Evolutionary conservation across 1,139 yeast genomes (phyloP), one percentile per base, ranked within the genome.

Genomic region (Candida sojae): DNA sequence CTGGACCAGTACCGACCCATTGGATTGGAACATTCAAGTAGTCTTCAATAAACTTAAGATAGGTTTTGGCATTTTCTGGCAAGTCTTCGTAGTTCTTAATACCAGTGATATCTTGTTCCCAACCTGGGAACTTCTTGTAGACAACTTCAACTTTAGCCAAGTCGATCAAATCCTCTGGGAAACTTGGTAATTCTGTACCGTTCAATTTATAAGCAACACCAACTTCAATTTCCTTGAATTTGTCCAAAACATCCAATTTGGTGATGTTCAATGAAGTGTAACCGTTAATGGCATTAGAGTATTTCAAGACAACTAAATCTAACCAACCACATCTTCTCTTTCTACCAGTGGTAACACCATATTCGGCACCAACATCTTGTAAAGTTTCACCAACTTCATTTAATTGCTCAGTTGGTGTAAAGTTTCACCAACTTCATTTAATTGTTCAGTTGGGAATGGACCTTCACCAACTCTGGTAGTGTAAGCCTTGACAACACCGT

Each of bases 311-410:
- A 32, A 93, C 99, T 61, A 95, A 79, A 71, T 93, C 99, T 63
- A 93, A 83, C 99, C 99, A 93, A 48, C 99, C 99, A 70, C 99
- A 95, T 75, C 99, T 86, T 78, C 99, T 88, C 82, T 92, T 92
- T 77, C 99, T 88, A 57, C 99, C 99, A 39, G 99, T 93, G 58
- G 99, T 93, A 57, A 93, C 99, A 70, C 99, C 99, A 64, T 68
- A 90, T 72, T 93, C 97, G 50, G 93, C 96, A 61, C 99, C 99
- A 55, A 92, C 88, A 45, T 77, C 73, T 71, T 95, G 99, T 63
- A 93, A 79, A 56, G 84, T 82, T 63, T 88, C 96, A 62, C 99
- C 99, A 47, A 76, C 82, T 39, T 75, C 84, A 68, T 93, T 91
- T 67, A 92, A 80, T 69, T 92, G 98, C 73, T 93, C 99, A 50